phyloP scores from a whole-genome alignment of 75 land plant genomes.

The Picea sitchensis region DNA sequence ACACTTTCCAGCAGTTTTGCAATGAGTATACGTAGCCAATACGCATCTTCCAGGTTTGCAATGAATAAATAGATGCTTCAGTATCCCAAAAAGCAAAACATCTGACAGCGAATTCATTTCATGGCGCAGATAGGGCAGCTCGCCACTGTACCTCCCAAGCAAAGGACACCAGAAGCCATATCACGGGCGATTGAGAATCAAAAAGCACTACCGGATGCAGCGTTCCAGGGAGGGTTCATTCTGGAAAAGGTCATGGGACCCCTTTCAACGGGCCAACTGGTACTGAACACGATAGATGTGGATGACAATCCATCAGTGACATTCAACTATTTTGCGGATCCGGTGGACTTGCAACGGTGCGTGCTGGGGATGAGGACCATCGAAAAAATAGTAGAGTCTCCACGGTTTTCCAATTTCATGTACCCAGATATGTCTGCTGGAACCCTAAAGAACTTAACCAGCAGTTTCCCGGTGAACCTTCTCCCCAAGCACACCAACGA shows the following conservation, averaged over 20 bases:
- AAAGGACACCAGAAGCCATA: constrained; percentile 53
- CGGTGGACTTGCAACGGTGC: constrained; percentile 34
- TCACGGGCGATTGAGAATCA: constrained; percentile 28
- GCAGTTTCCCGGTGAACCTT: constrained; percentile 33
- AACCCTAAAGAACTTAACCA: constrained; percentile 42
- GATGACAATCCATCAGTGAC: constrained; percentile 40
- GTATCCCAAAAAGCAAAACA: not conserved
- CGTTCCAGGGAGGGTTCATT: constrained; percentile 59
- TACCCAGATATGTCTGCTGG: constrained; percentile 20
- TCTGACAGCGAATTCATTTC: not conserved
- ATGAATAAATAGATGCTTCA: not conserved
- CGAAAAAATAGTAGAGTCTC: constrained; percentile 16
- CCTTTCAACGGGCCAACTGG: constrained; percentile 34
- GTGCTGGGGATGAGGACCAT: constrained; percentile 34
- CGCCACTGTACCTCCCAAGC: constrained; percentile 52
- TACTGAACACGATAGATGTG: constrained; percentile 18
- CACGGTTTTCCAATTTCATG: constrained; percentile 21
- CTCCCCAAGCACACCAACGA: constrained; percentile 28
- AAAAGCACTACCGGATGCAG: constrained; percentile 15
- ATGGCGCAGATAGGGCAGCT: constrained; percentile 47
- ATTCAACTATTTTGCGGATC: constrained; percentile 57
- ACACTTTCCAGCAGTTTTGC: not conserved
- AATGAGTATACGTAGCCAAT: not conserved
- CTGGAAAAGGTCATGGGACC: constrained; percentile 49
- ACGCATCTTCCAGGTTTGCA: not conserved